These are phyloP conservation scores for Myriosclerotinia curreyana DNA, from an alignment of 2,329 filamentous ascomycete species.

Conservation along the genomic window DNA sequence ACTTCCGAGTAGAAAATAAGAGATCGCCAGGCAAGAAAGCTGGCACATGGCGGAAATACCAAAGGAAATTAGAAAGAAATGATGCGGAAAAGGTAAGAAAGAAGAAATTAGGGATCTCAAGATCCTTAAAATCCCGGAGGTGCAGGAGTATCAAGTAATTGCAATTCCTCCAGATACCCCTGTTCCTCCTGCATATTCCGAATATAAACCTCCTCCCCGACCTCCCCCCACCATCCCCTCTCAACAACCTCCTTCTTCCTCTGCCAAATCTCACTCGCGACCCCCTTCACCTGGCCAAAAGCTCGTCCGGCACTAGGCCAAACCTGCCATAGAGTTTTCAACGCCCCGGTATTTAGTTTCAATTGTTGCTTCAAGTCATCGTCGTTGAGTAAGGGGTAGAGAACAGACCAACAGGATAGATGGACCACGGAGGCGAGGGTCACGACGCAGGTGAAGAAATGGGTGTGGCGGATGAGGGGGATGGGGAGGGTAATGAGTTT, in stretches of 20 bases:
- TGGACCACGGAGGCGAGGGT: constrained; percentile 79
- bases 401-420: constrained; percentile 68
- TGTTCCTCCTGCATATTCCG: constrained; percentile 37
- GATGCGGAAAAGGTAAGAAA: not conserved
- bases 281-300: constrained; percentile 69
- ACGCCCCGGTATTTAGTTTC: constrained; percentile 59
- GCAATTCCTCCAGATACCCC: constrained; percentile 37
- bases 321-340: constrained; percentile 36
- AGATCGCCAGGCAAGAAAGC: not conserved
- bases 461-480: constrained; percentile 69
- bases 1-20: not conserved
- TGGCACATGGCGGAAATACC: not conserved
- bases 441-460: constrained; percentile 79
- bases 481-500: constrained; percentile 71
- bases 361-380: constrained; percentile 71
- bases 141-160: constrained; percentile 27
- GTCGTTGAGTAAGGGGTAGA: constrained; percentile 45
- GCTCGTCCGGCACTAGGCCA: constrained; percentile 54
- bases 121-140: not conserved
- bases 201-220: constrained; percentile 37
- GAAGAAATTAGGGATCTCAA: not conserved
- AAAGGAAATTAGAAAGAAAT: not conserved
- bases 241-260: constrained; percentile 37
- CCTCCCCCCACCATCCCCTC: constrained; percentile 33
- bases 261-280: constrained; percentile 69